Evolutionary conservation across 805 yeast genomes (phyloP).

Genomic region (Komagataella populi): DNA sequence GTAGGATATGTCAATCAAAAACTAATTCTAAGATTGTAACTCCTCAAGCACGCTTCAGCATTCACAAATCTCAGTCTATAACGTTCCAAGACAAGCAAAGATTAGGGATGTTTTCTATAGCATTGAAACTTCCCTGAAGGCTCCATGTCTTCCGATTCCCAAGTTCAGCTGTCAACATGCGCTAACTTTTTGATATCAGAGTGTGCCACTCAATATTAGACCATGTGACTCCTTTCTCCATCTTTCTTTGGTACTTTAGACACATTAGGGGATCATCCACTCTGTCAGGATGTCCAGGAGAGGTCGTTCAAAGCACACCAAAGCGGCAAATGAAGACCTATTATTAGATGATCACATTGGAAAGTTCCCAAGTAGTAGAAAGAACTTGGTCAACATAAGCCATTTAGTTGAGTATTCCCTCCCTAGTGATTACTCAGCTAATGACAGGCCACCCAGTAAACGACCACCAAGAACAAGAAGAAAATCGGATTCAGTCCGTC

Average conservation of each 20-base stretch:
- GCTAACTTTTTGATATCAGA: neutral
- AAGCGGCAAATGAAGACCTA: neutral
- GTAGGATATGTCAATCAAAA: too few relatives aligned
- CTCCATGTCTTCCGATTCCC: too few relatives aligned
- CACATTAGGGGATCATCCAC: neutral
- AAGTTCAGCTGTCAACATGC: too few relatives aligned
- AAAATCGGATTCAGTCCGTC: constrained; percentile 21
- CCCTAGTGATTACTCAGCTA: constrained; percentile 16
- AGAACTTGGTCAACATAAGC: constrained; percentile 25
- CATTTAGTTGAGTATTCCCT: constrained; percentile 50
- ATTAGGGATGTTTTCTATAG: too few relatives aligned
- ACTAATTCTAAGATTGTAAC: too few relatives aligned
- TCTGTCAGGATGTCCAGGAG: neutral
- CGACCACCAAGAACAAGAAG: constrained; percentile 6
- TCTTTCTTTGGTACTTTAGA: neutral
- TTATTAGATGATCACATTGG: neutral
- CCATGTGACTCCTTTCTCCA: neutral
- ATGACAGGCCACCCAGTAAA: constrained; percentile 11
- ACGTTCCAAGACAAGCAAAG: too few relatives aligned
- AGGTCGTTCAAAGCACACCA: neutral
- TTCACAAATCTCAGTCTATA: too few relatives aligned
- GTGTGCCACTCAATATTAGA: neutral
- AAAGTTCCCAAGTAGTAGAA: neutral
- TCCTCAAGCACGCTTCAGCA: too few relatives aligned
- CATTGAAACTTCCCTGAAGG: too few relatives aligned